phyloP scores from a whole-genome alignment of 176 grass and related monocot genomes.

The Hordeum vulgare region DNA sequence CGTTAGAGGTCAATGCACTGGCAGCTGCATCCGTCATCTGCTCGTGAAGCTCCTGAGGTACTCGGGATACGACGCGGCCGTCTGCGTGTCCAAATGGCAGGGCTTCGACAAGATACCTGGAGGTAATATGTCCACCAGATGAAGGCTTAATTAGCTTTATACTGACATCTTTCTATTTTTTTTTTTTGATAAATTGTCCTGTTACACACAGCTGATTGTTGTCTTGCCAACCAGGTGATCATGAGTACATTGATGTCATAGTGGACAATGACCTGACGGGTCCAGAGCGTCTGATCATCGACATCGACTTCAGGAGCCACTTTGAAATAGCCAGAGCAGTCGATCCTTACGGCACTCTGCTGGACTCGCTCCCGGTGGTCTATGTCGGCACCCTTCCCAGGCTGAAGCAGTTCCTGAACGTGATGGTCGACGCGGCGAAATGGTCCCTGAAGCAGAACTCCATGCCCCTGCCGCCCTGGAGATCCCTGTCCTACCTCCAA shows the following conservation, averaged over 20 bases:
- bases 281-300: constrained; percentile 65
- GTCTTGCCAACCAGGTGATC: constrained; percentile 51
- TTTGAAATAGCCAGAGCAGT: constrained; percentile 95
- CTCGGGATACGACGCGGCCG: constrained; percentile 68
- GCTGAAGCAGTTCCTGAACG: constrained; percentile 78
- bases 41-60: constrained; percentile 66
- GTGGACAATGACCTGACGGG: not conserved
- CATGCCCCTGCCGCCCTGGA: constrained; percentile 95
- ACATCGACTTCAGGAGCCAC: constrained; percentile 92
- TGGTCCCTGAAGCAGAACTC: constrained; percentile 95
- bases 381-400: constrained; percentile 62
- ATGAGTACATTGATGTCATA: constrained; percentile 89
- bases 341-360: constrained; percentile 54
- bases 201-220: not conserved
- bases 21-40: constrained; percentile 62
- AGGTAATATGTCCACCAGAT: constrained; percentile 34
- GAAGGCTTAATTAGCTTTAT: too few species aligned
- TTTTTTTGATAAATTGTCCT: not conserved
- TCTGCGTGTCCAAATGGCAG: constrained; percentile 81
- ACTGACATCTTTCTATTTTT: too few species aligned
- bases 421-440: constrained; percentile 88
- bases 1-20: constrained; percentile 53
- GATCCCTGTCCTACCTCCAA: constrained; percentile 84
- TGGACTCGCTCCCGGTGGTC: constrained; percentile 67
- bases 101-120: constrained; percentile 76